A percentile compares a stretch with the other conserved stretches of the same genome.
Evolutionary conservation across 345 rosid species (phyloP).

Genomic region (Sonneratia caseolaris): DNA sequence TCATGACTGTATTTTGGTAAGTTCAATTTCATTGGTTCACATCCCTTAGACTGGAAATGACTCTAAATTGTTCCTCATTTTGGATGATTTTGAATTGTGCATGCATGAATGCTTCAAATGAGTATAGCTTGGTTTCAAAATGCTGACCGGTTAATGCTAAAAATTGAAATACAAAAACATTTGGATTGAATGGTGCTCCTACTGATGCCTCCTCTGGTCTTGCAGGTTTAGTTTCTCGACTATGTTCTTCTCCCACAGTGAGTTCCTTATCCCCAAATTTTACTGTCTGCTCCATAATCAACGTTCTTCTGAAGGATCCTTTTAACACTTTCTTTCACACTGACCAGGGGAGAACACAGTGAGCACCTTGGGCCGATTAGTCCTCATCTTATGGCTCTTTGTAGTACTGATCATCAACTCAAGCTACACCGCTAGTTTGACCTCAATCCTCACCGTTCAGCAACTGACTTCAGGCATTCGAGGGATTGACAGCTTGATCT

Average conservation of each 20-base stretch:
- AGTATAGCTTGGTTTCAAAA: too few relatives aligned
- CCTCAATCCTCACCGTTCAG: conserved; percentile 89
- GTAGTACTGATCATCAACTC: conserved; percentile 92
- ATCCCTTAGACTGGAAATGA: background rate
- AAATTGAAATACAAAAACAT: too few relatives aligned
- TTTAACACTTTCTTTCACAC: conserved; percentile 10
- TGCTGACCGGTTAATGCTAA: background rate
- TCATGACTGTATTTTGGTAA: conserved; percentile 75
- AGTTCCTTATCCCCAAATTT: conserved; percentile 20
- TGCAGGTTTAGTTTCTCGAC: conserved; percentile 99
- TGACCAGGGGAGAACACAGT: conserved; percentile 78
- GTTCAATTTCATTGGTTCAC: conserved; percentile 12
- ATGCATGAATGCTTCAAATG: too few relatives aligned
- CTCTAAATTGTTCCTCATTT: too few relatives aligned
- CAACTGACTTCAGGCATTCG: conserved; percentile 63
- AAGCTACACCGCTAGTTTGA: conserved; percentile 95
- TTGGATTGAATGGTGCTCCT: conserved; percentile 2
- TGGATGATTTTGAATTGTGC: too few relatives aligned
- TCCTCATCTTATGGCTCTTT: conserved; percentile 82
- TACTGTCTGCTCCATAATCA: conserved; percentile 3
- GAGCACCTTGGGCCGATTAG: conserved; percentile 74
- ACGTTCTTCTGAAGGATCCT: background rate
- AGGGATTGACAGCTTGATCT: conserved; percentile 68
- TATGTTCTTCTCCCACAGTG: conserved; percentile 95
- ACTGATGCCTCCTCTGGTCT: conserved; percentile 18